Evolutionary conservation across 768 basidiomycete genomes (phyloP), one percentile per base, ranked within the genome.

Genomic region (Mrakia blollopis): DNA sequence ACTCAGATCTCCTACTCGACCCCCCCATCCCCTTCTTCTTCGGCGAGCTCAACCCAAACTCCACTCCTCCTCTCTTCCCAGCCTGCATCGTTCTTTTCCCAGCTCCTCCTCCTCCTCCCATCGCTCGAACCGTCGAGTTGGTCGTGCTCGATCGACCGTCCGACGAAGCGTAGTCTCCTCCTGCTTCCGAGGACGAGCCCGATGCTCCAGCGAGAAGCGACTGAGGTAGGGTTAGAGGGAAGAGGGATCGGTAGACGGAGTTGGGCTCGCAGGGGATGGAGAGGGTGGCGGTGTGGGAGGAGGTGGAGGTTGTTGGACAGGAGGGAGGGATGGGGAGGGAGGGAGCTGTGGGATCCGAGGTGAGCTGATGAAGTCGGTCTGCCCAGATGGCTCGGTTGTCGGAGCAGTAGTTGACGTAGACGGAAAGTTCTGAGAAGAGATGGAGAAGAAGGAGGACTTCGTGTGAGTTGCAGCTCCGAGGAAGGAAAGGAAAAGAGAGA

Each of bases 331-430:
- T 62, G n/a, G 75, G 37, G 10, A 54, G 50, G 28, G 37, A 73
- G 72, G 62, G 50, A 30, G 54, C 1, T 23, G 52, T 18, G 11
- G 60, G 32, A 8, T 30, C 68, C 1, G 21, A 6, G 8, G 54
- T 30, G n/a, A 76, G 69, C 1, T 18, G 41, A 9, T 83, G 84
- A 41, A 85, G 81, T 3, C 88, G 87, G 28, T 85, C 84, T 80
- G 87, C 85, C 94, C 94, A 96, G 61, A 87, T 83, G n/a, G 85
- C 82, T 23, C 93, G 86, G 81, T 96, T 96, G 47, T 85, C 85
- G 47, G 86, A 84, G 81, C 92, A 92, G 78, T 89, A 88, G 37
- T 87, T 85, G 0, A 89, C 88, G 79, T 90, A 95, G 65, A 83
- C 83, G 61, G 86, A 85, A 85, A 95, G 88, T 82, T 91, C 92